Evolutionary conservation across 2,329 filamentous ascomycete genomes (phyloP), one percentile per base, ranked within the genome.

Genomic region (Myriosclerotinia scirpicola): DNA sequence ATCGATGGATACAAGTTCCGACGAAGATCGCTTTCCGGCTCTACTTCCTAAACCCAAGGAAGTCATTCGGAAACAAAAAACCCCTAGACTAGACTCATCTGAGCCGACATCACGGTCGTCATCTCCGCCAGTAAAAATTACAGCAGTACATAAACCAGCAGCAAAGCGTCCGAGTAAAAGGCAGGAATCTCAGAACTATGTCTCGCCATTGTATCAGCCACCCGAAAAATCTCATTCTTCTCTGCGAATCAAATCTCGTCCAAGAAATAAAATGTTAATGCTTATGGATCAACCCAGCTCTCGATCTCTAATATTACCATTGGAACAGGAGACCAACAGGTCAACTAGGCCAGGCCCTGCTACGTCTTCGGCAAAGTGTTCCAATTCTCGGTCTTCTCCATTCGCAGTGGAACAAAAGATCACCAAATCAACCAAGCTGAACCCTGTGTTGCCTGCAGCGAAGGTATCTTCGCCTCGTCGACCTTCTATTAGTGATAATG

Each of bases 231-330:
- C 71, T 8, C 67, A 60, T n/a, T 72, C 74, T 38, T 60, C 71
- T 53, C 59, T 76, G 54, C 71, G 73, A 40, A 75, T 76, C 46
- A 76, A 71, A 61, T 66, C 74, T 34, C 71, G 72, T 64, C 68
- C 71, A 30, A 71, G 68, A 34, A 68, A 65, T 54, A 72, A 71
- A 53, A 75, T 76, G 73, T 73, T 76, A 70, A 75, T 76, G 73
- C 69, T 74, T 26, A 71, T 75, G 69, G 69, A 71, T 52, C 66
- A 67, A 22, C 65, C 71, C 12, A 68, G 50, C 53, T 67, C 70
- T 54, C 66, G 67, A n/a, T 36, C 65, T 36, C 60, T 65, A 38
- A n/a, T 54, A 5, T 55, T 44, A 7, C 11, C 14, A 30, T 22
- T 7, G 20, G n/a, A 54, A 14, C 34, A 59, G 15, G 54, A 42